phyloP scores from a whole-genome alignment of 768 basidiomycete genomes.

The Leucocoprinus birnbaumii region DNA sequence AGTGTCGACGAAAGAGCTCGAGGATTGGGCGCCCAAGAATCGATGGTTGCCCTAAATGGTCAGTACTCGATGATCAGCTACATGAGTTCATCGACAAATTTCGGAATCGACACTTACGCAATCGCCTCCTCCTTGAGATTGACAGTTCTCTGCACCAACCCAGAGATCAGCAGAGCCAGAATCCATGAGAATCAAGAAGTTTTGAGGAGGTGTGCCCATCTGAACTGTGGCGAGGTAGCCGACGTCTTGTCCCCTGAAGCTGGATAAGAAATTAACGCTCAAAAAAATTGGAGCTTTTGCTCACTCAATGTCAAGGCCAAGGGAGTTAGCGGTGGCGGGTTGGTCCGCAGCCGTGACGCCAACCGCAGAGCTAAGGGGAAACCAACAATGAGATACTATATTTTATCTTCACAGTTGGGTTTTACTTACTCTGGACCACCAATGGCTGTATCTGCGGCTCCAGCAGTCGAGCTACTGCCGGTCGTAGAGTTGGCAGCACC shows the following conservation, averaged over 20 bases:
- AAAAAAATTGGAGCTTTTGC: conserved; percentile 28
- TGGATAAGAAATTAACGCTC: conserved; percentile 1
- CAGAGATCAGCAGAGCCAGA: conserved; percentile 64
- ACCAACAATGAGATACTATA: conserved; percentile 9
- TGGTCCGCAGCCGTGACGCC: conserved; percentile 15
- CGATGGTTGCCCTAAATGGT: conserved; percentile 31
- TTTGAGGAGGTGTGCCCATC: conserved; percentile 44
- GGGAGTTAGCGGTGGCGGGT: conserved; percentile 28
- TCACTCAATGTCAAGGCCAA: conserved; percentile 59
- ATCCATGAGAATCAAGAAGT: conserved; percentile 56
- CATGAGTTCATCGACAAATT: neutral
- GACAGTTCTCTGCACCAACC: conserved; percentile 49
- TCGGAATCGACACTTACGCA: conserved; percentile 21
- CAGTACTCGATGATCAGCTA: neutral
- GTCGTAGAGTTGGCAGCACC: neutral
- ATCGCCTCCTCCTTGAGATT: conserved; percentile 25
- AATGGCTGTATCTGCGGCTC: too few species aligned
- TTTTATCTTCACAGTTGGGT: neutral
- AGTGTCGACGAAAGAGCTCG: conserved; percentile 53
- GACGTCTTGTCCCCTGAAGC: conserved; percentile 4
- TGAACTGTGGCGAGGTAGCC: conserved; percentile 14
- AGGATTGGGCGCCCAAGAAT: conserved; percentile 55
- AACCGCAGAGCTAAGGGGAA: neutral
- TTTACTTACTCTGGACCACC: neutral
- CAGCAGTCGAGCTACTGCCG: neutral